These are phyloP conservation scores for Planoprotostelium fungivorum DNA, from an alignment of 78 protist genomes.

Conservation along the genomic window DNA sequence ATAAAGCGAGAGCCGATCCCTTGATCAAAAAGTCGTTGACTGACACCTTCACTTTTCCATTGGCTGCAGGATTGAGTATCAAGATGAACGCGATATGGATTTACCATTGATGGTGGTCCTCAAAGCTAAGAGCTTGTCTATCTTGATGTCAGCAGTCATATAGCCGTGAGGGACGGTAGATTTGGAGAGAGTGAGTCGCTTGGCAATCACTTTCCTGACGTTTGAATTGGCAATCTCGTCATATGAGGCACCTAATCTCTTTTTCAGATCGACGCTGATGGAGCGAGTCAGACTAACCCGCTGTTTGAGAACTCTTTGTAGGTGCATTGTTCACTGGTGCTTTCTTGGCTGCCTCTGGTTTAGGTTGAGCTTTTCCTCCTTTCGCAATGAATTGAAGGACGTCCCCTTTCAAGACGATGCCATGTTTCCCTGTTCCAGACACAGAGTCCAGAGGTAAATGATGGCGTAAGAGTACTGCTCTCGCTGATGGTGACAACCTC, in stretches of 20 bases:
- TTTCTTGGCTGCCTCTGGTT: constrained; percentile 1
- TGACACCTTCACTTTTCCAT: constrained; percentile 27
- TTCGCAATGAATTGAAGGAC: constrained; percentile 12
- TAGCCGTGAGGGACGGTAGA: constrained; percentile 56
- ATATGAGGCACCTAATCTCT: neutral
- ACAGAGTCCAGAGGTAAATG: neutral
- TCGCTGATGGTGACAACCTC: neutral
- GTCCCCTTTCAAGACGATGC: constrained; percentile 33
- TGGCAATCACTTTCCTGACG: constrained; percentile 52
- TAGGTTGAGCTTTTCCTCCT: neutral
- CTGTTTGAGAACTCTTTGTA: constrained; percentile 7
- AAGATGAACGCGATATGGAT: neutral
- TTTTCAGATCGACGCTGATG: neutral
- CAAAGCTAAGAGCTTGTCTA: constrained; percentile 19
- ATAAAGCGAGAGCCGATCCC: constrained; percentile 51
- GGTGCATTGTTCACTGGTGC: constrained; percentile 4
- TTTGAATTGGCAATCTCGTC: constrained; percentile 50
- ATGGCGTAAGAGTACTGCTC: neutral
- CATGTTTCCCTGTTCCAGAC: constrained; percentile 30
- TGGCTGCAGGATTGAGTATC: constrained; percentile 4
- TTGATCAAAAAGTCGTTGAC: constrained; percentile 55
- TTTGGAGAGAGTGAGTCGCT: constrained; percentile 33
- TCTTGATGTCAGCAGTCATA: constrained; percentile 46
- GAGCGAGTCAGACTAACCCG: neutral
- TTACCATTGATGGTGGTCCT: constrained; percentile 24